Evolutionary conservation across 2,329 filamentous ascomycete species (phyloP).

Genomic region (Nigrospora sphaerica): DNA sequence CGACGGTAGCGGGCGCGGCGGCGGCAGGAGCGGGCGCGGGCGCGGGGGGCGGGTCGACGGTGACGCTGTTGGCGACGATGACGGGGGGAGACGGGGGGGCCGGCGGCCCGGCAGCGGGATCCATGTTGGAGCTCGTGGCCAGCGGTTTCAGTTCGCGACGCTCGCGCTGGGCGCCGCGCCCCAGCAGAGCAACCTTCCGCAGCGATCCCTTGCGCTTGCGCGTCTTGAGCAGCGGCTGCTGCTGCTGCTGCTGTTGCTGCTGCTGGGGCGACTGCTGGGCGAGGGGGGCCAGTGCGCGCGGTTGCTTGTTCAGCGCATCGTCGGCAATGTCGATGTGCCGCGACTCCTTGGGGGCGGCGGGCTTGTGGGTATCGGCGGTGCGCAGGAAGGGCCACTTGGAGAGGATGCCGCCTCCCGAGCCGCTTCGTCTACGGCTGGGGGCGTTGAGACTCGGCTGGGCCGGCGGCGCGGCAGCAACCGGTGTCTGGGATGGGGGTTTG

Average conservation of each 20-base stretch:
- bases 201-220: slow-evolving; percentile 76
- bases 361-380: slow-evolving; percentile 17
- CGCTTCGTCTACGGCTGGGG: slow-evolving; percentile 40
- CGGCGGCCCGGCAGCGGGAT: slow-evolving; percentile 16
- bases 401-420: slow-evolving; percentile 57
- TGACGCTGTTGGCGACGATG: slow-evolving; percentile 1
- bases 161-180: slow-evolving; percentile 60
- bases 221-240: no score
- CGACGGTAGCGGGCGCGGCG: slow-evolving; percentile 6
- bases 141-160: slow-evolving; percentile 43
- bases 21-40: slow-evolving; percentile 13
- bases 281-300: slow-evolving; percentile 22
- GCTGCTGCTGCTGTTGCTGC: slow-evolving; percentile 26
- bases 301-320: slow-evolving; percentile 13
- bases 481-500: slow-evolving; percentile 17
- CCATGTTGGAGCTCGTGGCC: slow-evolving; percentile 28
- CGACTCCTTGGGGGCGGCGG: slow-evolving; percentile 14
- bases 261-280: slow-evolving; percentile 33
- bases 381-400: slow-evolving; percentile 66
- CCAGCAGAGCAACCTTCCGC: slow-evolving; percentile 78
- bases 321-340: slow-evolving; percentile 14
- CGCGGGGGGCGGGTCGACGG: slow-evolving; percentile 6
- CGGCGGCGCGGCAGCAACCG: background rate
- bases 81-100: slow-evolving; percentile 7
- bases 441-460: background rate